A percentile compares a stretch with the other conserved stretches of the same genome.
These are phyloP conservation scores for Diaporthe humulicola DNA, from an alignment of 2,329 filamentous ascomycete genomes.

Conservation along the genomic window DNA sequence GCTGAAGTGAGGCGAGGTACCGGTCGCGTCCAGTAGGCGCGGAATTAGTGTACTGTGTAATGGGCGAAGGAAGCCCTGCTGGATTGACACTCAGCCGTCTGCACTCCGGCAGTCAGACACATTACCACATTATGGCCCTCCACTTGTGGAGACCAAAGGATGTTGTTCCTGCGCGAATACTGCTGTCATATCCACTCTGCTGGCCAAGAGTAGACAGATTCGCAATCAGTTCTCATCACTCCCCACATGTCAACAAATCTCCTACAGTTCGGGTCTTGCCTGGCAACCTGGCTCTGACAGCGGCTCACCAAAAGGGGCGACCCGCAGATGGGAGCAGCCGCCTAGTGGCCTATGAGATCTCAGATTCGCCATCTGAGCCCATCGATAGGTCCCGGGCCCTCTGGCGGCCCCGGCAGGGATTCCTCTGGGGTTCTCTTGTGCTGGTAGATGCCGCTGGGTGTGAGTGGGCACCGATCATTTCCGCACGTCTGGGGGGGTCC, in stretches of 20 bases:
- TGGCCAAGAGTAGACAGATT: slow-evolving; percentile 17
- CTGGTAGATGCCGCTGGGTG: slow-evolving; percentile 27
- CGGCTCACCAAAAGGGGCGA: slow-evolving; percentile 33
- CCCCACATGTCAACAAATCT: slow-evolving; percentile 20
- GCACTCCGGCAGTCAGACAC: slow-evolving; percentile 1
- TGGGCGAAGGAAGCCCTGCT: neutral
- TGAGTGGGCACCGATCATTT: slow-evolving; percentile 29
- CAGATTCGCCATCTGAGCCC: slow-evolving; percentile 29
- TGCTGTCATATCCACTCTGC: slow-evolving; percentile 10
- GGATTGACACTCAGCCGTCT: neutral
- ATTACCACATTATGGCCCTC: neutral
- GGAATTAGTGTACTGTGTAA: slow-evolving; percentile 5
- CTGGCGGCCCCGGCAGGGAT: slow-evolving; percentile 23
- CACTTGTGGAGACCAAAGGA: slow-evolving; percentile 1
- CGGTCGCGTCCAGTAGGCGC: neutral
- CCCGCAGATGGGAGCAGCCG: slow-evolving; percentile 34
- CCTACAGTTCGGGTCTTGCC: slow-evolving; percentile 23
- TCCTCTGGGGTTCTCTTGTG: neutral
- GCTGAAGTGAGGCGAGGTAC: neutral
- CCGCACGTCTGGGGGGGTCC: slow-evolving; percentile 24
- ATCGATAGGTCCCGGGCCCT: slow-evolving; percentile 20
- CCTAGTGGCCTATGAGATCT: slow-evolving; percentile 36
- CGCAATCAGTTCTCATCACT: slow-evolving; percentile 1
- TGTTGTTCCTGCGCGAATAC: neutral
- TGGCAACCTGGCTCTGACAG: slow-evolving; percentile 32